Percentiles rank a stretch among this genome's conserved stretches.
Conservation (phyloP, 768 basidiomycete species). For the Mycena belliarum region DNA sequence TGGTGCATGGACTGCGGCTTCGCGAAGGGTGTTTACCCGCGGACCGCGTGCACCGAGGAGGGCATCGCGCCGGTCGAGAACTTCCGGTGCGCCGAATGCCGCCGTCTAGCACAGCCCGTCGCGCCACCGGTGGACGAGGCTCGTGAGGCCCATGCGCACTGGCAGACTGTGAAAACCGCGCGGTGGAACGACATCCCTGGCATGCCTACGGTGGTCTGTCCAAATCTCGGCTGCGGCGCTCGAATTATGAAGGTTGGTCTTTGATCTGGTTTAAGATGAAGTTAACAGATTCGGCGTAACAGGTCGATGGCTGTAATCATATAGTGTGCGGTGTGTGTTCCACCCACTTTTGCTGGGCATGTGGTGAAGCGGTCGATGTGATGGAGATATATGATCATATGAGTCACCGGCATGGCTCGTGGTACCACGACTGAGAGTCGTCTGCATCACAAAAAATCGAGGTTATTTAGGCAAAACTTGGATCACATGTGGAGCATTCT, state of each 20-base stretch:
- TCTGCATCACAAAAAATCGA: too few relatives aligned
- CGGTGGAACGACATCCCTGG: neutral
- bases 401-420: too few relatives aligned
- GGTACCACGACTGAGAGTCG: too few relatives aligned
- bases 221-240: slow-evolving; percentile 5
- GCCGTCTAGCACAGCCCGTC: neutral
- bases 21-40: slow-evolving; percentile 26
- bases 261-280: too few relatives aligned
- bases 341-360: slow-evolving; percentile 27
- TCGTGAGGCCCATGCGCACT: too few relatives aligned
- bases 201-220: neutral
- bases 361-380: slow-evolving; percentile 12
- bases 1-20: slow-evolving; percentile 29
- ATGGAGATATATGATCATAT: too few relatives aligned
- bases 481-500: too few relatives aligned
- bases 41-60: slow-evolving; percentile 24
- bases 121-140: too few relatives aligned
- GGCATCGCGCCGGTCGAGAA: slow-evolving; percentile 11
- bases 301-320: slow-evolving; percentile 30
- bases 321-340: slow-evolving; percentile 27
- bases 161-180: neutral
- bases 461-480: too few relatives aligned
- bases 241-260: slow-evolving; percentile 14
- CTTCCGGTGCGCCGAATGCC: slow-evolving; percentile 23
- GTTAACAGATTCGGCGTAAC: neutral